Evolutionary conservation across 2,329 filamentous ascomycete genomes (phyloP), one percentile per base, ranked within the genome.

Genomic region (Diaporthe sp.): DNA sequence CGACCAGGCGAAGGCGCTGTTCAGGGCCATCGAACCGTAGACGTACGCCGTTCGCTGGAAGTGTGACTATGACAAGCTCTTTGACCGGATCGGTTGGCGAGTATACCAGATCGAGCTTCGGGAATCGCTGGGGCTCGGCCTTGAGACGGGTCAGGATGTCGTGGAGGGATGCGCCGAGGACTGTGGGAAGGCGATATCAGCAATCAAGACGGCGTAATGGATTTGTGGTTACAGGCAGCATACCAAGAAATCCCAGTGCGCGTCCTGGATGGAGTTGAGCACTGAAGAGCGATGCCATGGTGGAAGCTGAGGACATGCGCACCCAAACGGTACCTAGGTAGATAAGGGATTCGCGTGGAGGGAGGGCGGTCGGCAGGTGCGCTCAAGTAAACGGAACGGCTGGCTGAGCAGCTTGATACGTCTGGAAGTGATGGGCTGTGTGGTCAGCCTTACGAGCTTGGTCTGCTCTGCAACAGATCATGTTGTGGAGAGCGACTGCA

Each of bases 11-110:
- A 57, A 99, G 87, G 49, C 96, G 92, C 84, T 99, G 97, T 80
- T 98, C 96, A 5, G 94, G 92, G 0, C 96, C 97, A 82, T 99
- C 97, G 82, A 99, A 99, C 57, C 95, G 95, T 72, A 99, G 86
- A 17, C 96, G 94, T 42, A 99, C 84, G 39, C 97, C 97, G 84
- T 98, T 99, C 4, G 91, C 90, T 1, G 96, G 94, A 5, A 99
- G 90, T 25, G 89, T 89, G 73, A 98, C 85, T 58, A 94, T 87
- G 25, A 98, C 90, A 0, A 95, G 94, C 39, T 94, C 91, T 44
- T 88, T 88, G 46, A 98, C 89, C 4, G 97, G 96, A 17, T 92
- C 87, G 22, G 90, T 87, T n/a, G 92, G 89, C 39, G 95, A 95
- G 85, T 97, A 97, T 60, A 92, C 89, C 46, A 98, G 87, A 79